Evolutionary conservation across 139 green algal species (phyloP), one percentile per base, ranked within the genome.

Genomic region (Coccomyxa sp.): DNA sequence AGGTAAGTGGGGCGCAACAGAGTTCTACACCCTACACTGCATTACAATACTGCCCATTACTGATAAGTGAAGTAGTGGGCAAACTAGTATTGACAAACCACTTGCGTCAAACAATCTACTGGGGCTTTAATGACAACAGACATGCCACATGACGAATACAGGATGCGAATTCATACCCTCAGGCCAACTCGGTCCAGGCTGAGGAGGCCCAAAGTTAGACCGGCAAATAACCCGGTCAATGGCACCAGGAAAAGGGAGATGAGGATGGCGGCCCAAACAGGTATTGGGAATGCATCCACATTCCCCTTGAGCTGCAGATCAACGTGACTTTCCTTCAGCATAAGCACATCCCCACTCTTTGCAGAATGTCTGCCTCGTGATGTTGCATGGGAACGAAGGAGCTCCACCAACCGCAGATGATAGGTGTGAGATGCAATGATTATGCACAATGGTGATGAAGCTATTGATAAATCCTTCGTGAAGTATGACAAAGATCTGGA

Each of bases 161-260:
- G 38, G 38, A 51, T 51, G 38, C 38, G 10, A 71, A 71, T 9
- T 13, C 60, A 16, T 31, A 82, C 79, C 79, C 51, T 82, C 28
- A 84, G 51, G 38, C 81, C 81, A 58, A 71, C 71, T 11, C 76
- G 13, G 67, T 85, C 81, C n/a, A 85, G 81, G 18, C n/a, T 60
- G 71, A 85, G 58, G 18, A 85, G 81, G 14, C 81, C 81, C 28
- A 80, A 18, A n/a, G 74, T 74, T 14, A 85, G 31, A 14, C 79
- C 79, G 15, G 79, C 79, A 59, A 82, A 82, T 15, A 82, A 59
- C 0, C 28, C 79, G 17, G 79, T 82, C 16, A 82, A 63, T 11
- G 79, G 79, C 13, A 82, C 63, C 79, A 82, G 57, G 13, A 71
- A 28, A 9, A 71, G 10, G 63, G 63, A 71, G 9, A 71, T 21